phyloP scores from a whole-genome alignment of 805 yeast species.

The Grigorovia transvaalensis region DNA sequence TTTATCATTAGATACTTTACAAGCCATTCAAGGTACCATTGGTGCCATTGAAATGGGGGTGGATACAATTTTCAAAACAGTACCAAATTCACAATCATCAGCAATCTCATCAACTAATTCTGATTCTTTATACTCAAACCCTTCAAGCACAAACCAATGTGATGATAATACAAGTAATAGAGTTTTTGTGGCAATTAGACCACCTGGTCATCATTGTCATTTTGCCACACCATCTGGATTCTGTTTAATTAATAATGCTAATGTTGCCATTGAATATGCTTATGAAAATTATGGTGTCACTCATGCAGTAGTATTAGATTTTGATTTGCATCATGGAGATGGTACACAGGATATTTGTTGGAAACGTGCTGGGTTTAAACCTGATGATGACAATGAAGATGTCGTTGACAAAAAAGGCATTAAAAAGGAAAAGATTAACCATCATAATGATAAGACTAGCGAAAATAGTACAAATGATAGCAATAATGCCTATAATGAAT shows the following conservation, averaged over 20 bases:
- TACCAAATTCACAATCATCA: neutral
- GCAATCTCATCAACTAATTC: neutral
- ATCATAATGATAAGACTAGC: neutral
- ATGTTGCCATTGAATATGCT: constrained; percentile 73
- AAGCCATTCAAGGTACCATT: constrained; percentile 66
- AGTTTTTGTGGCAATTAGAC: constrained; percentile 61
- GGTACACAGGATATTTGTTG: constrained; percentile 82
- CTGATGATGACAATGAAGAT: constrained; percentile 32
- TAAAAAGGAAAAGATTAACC: neutral
- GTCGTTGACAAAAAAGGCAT: constrained; percentile 5
- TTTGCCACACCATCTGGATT: constrained; percentile 79
- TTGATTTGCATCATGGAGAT: constrained; percentile 83
- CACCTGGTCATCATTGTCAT: constrained; percentile 85
- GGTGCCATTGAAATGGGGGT: constrained; percentile 68
- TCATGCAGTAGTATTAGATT: constrained; percentile 73
- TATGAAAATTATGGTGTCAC: constrained; percentile 50
- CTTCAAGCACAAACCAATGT: constrained; percentile 13
- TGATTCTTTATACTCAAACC: neutral
- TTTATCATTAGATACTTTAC: constrained; percentile 50
- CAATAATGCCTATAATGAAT: constrained; percentile 32
- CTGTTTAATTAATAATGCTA: constrained; percentile 72
- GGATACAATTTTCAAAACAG: constrained; percentile 37
- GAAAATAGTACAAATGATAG: neutral
- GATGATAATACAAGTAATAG: constrained; percentile 29
- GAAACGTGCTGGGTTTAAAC: constrained; percentile 45